Evolutionary conservation across 805 yeast genomes (phyloP).

Genomic region (Lachancea cidri): DNA sequence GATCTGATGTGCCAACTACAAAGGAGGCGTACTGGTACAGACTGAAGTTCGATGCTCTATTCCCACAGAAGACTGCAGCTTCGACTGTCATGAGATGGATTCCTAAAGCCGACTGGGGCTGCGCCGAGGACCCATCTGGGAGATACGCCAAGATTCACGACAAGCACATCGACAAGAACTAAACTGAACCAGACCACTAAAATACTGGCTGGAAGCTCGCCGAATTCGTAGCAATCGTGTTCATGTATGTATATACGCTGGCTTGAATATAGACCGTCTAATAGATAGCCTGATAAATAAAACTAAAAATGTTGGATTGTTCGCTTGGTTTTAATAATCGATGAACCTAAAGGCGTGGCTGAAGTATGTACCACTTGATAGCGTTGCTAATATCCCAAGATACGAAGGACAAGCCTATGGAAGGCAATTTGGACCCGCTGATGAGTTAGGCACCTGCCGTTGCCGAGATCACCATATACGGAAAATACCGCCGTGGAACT

Average conservation of each 20-base stretch:
- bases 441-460: no score
- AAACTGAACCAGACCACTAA: no score
- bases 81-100: conserved; percentile 98
- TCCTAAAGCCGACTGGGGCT: conserved; percentile 99
- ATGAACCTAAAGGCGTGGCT: no score
- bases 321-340: no score
- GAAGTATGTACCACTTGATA: no score
- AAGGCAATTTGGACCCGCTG: no score
- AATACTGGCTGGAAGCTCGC: no score
- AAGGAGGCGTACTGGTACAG: conserved; percentile 99
- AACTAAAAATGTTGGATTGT: no score
- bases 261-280: neutral
- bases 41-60: conserved; percentile 88
- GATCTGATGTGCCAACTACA: conserved; percentile 87
- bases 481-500: no score
- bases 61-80: conserved; percentile 90
- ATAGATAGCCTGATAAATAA: neutral
- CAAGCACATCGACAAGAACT: conserved; percentile 43
- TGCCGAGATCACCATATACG: no score
- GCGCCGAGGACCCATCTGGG: conserved; percentile 98
- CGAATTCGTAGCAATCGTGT: neutral
- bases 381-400: no score
- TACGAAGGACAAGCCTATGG: no score
- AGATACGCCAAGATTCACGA: conserved; percentile 92
- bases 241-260: neutral